These are phyloP conservation scores for Boletellus ananas DNA, from an alignment of 768 basidiomycete genomes.

Conservation along the genomic window DNA sequence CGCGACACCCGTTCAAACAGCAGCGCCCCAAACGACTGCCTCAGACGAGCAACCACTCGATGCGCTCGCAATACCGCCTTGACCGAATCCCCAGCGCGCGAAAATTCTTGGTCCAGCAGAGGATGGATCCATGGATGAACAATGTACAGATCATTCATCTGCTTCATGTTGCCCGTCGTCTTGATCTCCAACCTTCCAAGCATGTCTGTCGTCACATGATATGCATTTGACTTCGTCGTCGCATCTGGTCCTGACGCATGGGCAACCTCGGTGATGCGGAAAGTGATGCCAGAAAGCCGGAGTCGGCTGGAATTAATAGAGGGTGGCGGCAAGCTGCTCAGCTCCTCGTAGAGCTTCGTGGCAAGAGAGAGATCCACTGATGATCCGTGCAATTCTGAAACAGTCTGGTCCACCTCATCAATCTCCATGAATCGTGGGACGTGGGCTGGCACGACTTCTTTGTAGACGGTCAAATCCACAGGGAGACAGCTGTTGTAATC, in stretches of 20 bases:
- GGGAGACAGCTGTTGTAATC: constrained; percentile 10
- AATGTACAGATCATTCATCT: background rate
- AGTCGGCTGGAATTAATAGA: background rate
- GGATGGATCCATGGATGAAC: constrained; percentile 15
- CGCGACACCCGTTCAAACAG: background rate
- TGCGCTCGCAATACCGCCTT: background rate
- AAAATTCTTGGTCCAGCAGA: constrained; percentile 3
- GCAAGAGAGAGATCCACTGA: background rate
- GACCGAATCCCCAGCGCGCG: background rate
- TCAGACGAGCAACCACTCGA: constrained; percentile 1
- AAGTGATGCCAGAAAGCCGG: constrained; percentile 3
- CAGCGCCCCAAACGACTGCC: constrained; percentile 5
- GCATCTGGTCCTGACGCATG: too few relatives aligned
- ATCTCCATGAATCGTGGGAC: background rate
- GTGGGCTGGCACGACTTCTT: background rate
- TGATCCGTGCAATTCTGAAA: background rate
- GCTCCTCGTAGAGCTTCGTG: background rate
- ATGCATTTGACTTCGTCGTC: background rate
- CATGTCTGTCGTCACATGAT: background rate
- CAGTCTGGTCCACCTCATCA: background rate
- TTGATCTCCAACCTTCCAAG: constrained; percentile 5
- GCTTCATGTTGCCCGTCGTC: background rate
- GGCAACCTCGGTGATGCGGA: background rate
- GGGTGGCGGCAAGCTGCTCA: background rate
- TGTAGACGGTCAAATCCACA: background rate